Evolutionary conservation across 352 stramenopile species (phyloP), one percentile per base, ranked within the genome.

Genomic region (Phytophthora megakarya): DNA sequence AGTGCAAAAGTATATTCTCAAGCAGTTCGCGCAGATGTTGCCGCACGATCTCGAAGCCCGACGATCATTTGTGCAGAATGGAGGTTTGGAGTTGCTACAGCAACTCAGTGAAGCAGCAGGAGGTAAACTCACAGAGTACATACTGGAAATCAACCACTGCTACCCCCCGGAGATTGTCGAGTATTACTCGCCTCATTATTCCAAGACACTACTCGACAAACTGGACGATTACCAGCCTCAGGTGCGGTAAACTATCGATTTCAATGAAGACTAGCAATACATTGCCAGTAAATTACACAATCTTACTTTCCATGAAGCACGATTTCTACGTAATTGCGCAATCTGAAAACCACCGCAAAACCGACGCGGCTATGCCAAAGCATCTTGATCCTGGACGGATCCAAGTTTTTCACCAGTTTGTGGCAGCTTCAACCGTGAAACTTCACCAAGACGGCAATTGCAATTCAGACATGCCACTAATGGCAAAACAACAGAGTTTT

Each of bases 121-220:
- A 7, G 92, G 92, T n/a, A 98, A 98, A 61, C 81, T 98, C 33
- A 96, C 87, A 7, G 93, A 98, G 68, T 97, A 96, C 75, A 98
- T 98, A 58, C 73, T 95, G 59, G 86, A 97, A 61, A 98, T 98
- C 78, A 98, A 98, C 82, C 97, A 92, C 49, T 98, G 93, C 75
- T 98, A 98, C 71, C 95, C 95, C 16, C 91, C 92, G 0, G 95
- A 98, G 67, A 97, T 98, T 48, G 95, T 98, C 46, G 92, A 98
- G 75, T 98, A 98, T 70, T 98, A 98, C 77, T 97, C 90, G 53
- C 93, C 93, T 23, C 96, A 98, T 65, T 98, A 98, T 76, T 97
- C 89, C 54, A 98, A 98, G 77, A 96, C 90, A 48, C 80, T 98
- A n/a, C 76, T 98, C 18, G 89, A 98, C 69, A 98, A 98, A 72